Conservation (phyloP, 176 grass and related monocot genomes). For the Chrysopogon serrulatus region DNA sequence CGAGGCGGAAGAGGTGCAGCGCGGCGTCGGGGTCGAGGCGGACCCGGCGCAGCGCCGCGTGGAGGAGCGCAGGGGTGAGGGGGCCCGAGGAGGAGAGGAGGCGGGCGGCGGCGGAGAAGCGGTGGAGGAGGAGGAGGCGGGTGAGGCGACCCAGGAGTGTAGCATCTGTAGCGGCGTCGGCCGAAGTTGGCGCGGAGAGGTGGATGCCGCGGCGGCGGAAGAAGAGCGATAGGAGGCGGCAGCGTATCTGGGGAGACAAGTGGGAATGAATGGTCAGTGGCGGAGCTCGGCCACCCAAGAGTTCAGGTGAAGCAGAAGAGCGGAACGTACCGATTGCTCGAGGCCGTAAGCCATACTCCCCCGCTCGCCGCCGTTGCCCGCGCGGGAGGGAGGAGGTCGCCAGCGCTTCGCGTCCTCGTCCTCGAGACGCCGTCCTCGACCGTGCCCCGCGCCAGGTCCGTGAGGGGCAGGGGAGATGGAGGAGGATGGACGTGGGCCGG, state of each 20-base stretch:
- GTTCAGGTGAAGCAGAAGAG: background rate
- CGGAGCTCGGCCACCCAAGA: background rate
- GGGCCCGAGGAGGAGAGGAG: conserved; percentile 42
- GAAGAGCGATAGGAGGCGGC: background rate
- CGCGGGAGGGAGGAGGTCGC: background rate
- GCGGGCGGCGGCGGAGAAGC: conserved; percentile 52
- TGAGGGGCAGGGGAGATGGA: background rate
- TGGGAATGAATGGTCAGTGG: background rate
- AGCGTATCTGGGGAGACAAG: background rate
- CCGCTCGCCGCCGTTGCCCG: background rate
- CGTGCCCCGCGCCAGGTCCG: background rate
- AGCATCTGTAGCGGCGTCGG: background rate
- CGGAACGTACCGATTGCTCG: background rate
- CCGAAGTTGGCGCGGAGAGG: background rate
- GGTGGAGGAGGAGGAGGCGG: conserved; percentile 75
- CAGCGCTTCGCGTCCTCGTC: background rate
- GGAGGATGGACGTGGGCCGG: background rate
- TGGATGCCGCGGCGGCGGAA: conserved; percentile 32
- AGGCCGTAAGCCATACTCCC: background rate
- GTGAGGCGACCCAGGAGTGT: conserved; percentile 61
- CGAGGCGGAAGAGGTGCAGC: conserved; percentile 55
- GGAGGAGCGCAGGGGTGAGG: conserved; percentile 63
- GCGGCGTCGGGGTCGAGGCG: conserved; percentile 62
- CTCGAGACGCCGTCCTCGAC: background rate
- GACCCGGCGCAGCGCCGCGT: conserved; percentile 57